Conservation (phyloP, 768 basidiomycete species). For the Gloeophyllum trabeum region DNA sequence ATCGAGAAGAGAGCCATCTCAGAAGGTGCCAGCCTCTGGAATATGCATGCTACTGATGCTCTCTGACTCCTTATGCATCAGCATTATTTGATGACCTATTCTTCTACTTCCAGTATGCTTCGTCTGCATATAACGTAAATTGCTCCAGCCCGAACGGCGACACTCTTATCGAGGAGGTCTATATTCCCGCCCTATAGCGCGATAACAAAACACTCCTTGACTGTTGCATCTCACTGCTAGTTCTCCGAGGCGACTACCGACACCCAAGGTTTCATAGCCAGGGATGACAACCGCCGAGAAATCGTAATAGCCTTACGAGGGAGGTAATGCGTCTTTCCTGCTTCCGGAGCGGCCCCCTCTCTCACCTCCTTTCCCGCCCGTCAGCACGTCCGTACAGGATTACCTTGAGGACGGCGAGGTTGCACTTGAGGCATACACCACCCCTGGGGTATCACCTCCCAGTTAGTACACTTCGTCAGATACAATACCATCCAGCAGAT, state of each 20-base stretch:
- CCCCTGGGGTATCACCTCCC: constrained; percentile 19
- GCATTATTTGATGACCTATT: background rate
- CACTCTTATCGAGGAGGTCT: background rate
- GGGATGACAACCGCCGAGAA: constrained; percentile 8
- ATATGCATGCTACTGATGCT: no score
- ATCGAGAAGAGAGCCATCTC: no score
- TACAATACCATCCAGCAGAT: constrained; percentile 30
- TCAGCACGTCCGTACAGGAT: constrained; percentile 7
- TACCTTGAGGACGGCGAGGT: constrained; percentile 3
- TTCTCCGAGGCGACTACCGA: constrained; percentile 1
- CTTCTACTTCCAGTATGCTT: background rate
- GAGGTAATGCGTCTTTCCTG: constrained; percentile 21
- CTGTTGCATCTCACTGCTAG: background rate
- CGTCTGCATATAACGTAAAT: background rate
- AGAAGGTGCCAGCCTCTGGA: no score
- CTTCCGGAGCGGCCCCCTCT: background rate
- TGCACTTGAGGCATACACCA: no score
- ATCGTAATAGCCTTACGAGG: constrained; percentile 22
- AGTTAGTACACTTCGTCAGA: constrained; percentile 27
- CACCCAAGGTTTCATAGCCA: constrained; percentile 9
- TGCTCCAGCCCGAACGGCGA: background rate
- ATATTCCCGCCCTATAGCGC: background rate
- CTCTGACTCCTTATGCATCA: background rate
- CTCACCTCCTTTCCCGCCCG: background rate
- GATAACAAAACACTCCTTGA: background rate